A percentile compares a stretch with the other conserved stretches of the same genome.
These are phyloP conservation scores for Monosporascus sp. DNA, from an alignment of 2,329 filamentous ascomycete genomes.

Conservation along the genomic window DNA sequence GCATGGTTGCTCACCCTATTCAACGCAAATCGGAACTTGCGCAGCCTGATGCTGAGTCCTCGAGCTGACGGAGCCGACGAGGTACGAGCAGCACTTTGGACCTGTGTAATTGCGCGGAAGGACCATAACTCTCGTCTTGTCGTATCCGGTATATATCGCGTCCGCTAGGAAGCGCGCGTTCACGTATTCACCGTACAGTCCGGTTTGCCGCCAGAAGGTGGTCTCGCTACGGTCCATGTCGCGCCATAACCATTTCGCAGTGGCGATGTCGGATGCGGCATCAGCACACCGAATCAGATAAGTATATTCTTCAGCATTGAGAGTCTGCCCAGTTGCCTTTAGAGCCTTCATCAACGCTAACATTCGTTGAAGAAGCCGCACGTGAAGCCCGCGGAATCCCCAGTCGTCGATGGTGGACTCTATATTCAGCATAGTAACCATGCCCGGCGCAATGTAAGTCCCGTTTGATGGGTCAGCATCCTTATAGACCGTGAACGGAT, in stretches of 20 bases:
- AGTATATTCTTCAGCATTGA: slow-evolving; percentile 38
- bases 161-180: slow-evolving; percentile 43
- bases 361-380: slow-evolving; percentile 30
- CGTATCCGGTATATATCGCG: slow-evolving; percentile 41
- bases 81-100: slow-evolving; percentile 7
- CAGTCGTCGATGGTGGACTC: slow-evolving; percentile 34
- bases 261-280: slow-evolving; percentile 33
- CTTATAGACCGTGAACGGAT: slow-evolving; percentile 47
- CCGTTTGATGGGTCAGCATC: slow-evolving; percentile 44
- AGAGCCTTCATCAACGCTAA: slow-evolving; percentile 31
- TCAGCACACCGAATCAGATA: slow-evolving; percentile 43
- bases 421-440: slow-evolving; percentile 34
- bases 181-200: slow-evolving; percentile 39
- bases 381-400: slow-evolving; percentile 40
- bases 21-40: slow-evolving; percentile 24
- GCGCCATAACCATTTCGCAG: slow-evolving; percentile 32
- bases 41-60: slow-evolving; percentile 10
- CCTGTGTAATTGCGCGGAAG: slow-evolving; percentile 34
- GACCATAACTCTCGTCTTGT: slow-evolving; percentile 35
- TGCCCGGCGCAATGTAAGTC: slow-evolving; percentile 33
- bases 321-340: slow-evolving; percentile 13
- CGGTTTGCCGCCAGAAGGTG: slow-evolving; percentile 17
- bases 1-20: slow-evolving; percentile 20
- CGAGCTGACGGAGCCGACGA: slow-evolving; percentile 10
- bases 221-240: slow-evolving; percentile 17